Conservation (phyloP, 2,329 filamentous ascomycete genomes). For the Rachicladosporium sp. region DNA sequence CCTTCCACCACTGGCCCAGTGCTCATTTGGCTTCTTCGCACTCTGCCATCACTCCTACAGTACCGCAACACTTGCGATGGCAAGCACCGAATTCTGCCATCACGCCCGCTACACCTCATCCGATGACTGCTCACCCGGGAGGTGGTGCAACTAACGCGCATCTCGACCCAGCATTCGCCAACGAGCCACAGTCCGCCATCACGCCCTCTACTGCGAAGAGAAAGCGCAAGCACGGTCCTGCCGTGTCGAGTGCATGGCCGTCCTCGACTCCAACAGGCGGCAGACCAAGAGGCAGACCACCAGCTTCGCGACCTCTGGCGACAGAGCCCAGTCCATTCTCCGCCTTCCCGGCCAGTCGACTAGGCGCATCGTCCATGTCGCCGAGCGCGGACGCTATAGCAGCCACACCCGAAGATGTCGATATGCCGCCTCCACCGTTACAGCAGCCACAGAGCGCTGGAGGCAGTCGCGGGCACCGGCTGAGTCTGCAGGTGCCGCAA, state of each 20-base stretch:
- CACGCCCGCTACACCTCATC: conserved; percentile 44
- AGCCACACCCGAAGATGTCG: conserved; percentile 25
- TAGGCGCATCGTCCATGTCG: conserved; percentile 9
- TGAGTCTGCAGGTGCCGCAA: conserved; percentile 53
- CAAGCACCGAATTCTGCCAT: conserved; percentile 14
- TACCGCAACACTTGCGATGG: conserved; percentile 26
- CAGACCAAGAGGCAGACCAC: conserved; percentile 69
- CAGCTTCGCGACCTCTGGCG: conserved; percentile 46
- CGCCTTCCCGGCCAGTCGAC: conserved; percentile 53
- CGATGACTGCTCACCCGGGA: conserved; percentile 66
- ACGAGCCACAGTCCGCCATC: conserved; percentile 61
- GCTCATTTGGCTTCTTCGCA: conserved; percentile 25
- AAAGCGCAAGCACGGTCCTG: conserved; percentile 62
- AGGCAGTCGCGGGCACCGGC: conserved; percentile 34
- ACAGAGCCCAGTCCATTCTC: conserved; percentile 55
- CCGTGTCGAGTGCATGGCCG: conserved; percentile 83
- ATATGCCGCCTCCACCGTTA: conserved; percentile 27
- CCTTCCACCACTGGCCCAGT: conserved; percentile 23
- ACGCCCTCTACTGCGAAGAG: conserved; percentile 46
- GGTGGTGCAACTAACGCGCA: conserved; percentile 34
- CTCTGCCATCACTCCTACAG: conserved; percentile 30
- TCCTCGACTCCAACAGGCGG: conserved; percentile 50
- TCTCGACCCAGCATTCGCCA: conserved; percentile 34
- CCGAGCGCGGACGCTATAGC: conserved; percentile 29
- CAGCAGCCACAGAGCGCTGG: conserved; percentile 12